phyloP scores from a whole-genome alignment of 306 rosid species.

The apple (Malus domestica) region DNA sequence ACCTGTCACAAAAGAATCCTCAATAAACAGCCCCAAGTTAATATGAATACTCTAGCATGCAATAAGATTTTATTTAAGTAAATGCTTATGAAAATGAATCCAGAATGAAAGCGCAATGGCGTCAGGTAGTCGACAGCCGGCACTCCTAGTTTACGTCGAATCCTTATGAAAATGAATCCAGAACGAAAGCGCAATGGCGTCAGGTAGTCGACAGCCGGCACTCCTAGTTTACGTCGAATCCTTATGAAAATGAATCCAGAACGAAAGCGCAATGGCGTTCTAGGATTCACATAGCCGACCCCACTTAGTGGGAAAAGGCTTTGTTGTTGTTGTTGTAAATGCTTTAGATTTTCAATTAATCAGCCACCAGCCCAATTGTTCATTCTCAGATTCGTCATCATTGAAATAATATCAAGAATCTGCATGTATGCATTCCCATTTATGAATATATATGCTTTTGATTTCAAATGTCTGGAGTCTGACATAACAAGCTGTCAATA shows the following conservation, averaged over 20 bases:
- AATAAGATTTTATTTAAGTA: background rate
- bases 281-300: no score
- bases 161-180: no score
- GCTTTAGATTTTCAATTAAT: background rate
- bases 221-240: no score
- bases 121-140: no score
- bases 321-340: background rate
- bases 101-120: no score
- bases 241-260: no score
- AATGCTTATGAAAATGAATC: background rate
- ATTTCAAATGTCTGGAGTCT: background rate
- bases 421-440: background rate
- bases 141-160: no score
- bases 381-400: background rate
- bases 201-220: no score
- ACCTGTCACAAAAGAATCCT: slow-evolving; percentile 38
- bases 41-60: background rate
- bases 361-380: background rate
- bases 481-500: background rate
- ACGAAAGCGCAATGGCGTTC: no score
- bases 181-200: no score
- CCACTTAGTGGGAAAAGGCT: no score
- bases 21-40: slow-evolving; percentile 14
- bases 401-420: background rate
- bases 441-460: background rate